phyloP scores from a whole-genome alignment of 495 filamentous ascomycete genomes.

The Podospora sp. region DNA sequence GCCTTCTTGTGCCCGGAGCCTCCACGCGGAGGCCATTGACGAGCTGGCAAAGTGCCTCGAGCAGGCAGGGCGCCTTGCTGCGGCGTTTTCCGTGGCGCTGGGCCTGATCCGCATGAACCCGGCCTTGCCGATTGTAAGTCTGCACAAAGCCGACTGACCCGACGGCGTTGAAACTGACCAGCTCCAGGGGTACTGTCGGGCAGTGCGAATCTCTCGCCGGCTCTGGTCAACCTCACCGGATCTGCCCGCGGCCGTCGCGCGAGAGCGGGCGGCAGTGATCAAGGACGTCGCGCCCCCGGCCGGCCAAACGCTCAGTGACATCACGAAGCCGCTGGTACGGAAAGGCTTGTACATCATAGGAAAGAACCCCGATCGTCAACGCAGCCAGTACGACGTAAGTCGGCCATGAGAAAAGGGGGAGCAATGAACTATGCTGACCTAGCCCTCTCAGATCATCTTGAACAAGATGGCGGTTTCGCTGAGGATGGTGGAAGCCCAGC shows the following conservation, averaged over 20 bases:
- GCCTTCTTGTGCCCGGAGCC: slow-evolving; percentile 24
- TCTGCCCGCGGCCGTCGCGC: not conserved
- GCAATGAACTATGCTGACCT: not conserved
- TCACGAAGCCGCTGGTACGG: slow-evolving; percentile 24
- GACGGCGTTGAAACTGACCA: slow-evolving; percentile 2
- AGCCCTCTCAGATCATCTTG: slow-evolving; percentile 21
- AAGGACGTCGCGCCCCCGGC: slow-evolving; percentile 11
- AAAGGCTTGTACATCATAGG: slow-evolving; percentile 21
- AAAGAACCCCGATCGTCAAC: slow-evolving; percentile 12
- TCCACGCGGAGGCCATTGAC: slow-evolving; percentile 31
- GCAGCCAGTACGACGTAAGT: slow-evolving; percentile 26
- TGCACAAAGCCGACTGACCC: not conserved
- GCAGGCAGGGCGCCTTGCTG: slow-evolving; percentile 18
- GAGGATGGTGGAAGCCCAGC: slow-evolving; percentile 16
- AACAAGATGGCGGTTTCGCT: slow-evolving; percentile 28
- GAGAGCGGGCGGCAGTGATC: slow-evolving; percentile 19
- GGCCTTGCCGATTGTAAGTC: slow-evolving; percentile 24
- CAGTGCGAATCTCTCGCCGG: slow-evolving; percentile 26
- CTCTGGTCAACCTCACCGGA: slow-evolving; percentile 19
- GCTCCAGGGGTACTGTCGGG: slow-evolving; percentile 35
- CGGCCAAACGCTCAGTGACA: slow-evolving; percentile 7
- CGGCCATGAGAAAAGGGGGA: no score
- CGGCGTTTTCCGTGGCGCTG: slow-evolving; percentile 33
- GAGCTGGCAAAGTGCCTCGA: slow-evolving; percentile 26
- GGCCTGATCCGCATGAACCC: slow-evolving; percentile 32